A percentile compares a stretch with the other conserved stretches of the same genome.
Conservation (phyloP, 257 asterid genomes). For the Parsonsia alboflavescens region DNA sequence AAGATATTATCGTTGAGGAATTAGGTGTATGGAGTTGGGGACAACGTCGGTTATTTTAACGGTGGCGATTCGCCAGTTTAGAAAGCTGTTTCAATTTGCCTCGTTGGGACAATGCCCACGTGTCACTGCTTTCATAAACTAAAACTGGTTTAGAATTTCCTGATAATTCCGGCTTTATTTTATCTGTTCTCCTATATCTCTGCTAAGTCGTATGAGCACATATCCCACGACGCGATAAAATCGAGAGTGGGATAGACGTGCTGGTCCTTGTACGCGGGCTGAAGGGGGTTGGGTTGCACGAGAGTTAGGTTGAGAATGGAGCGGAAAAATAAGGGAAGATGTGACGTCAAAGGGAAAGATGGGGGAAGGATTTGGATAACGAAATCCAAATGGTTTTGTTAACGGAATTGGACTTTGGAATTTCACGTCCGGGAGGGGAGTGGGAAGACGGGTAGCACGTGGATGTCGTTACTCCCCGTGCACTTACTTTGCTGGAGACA, state of each 20-base stretch:
- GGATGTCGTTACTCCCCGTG: background rate
- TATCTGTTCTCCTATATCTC: constrained; percentile 17
- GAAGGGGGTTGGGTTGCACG: background rate
- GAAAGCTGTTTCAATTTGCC: constrained; percentile 26
- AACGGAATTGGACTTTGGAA: constrained; percentile 34
- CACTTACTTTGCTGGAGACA: background rate
- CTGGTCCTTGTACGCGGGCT: background rate
- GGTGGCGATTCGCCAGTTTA: constrained; percentile 35
- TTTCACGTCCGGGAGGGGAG: constrained; percentile 37
- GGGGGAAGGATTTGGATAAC: constrained; percentile 37
- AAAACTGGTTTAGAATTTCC: constrained; percentile 19
- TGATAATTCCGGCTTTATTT: constrained; percentile 20
- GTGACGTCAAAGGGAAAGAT: background rate
- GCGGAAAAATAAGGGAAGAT: background rate
- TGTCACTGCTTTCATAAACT: constrained; percentile 19
- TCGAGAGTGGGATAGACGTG: background rate
- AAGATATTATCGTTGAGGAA: background rate
- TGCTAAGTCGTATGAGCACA: background rate
- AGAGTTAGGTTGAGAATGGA: background rate
- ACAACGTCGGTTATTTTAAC: constrained; percentile 33
- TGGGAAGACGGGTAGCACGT: constrained; percentile 11
- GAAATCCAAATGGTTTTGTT: constrained; percentile 36
- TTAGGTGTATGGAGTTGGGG: background rate
- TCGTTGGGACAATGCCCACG: constrained; percentile 27
- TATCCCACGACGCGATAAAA: background rate